A percentile compares a stretch with the other conserved stretches of the same genome.
Conservation (phyloP, 2,329 filamentous ascomycete species). For the Penicillium nordicum region DNA sequence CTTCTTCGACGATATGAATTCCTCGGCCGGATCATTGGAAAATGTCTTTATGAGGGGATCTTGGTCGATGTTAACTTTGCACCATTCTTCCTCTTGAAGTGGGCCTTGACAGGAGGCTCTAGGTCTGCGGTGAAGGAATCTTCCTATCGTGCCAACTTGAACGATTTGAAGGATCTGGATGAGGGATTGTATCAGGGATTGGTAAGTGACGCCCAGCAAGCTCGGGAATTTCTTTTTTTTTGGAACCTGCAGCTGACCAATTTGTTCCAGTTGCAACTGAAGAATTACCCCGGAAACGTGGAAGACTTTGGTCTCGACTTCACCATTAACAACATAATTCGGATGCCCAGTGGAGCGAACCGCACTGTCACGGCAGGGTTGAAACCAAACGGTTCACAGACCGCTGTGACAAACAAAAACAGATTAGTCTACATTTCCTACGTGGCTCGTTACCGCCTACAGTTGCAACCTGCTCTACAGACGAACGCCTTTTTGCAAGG, state of each 20-base stretch:
- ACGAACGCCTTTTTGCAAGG: constrained; percentile 85
- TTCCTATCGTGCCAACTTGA: constrained; percentile 84
- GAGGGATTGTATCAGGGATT: constrained; percentile 87
- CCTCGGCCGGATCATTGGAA: constrained; percentile 85
- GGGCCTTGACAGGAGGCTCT: constrained; percentile 70
- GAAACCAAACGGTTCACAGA: constrained; percentile 70
- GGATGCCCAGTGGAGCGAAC: constrained; percentile 51
- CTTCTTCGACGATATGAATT: constrained; percentile 81
- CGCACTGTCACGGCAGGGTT: constrained; percentile 71
- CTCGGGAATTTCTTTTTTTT: not conserved
- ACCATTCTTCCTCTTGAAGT: constrained; percentile 93
- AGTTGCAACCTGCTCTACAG: constrained; percentile 74
- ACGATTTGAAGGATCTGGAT: constrained; percentile 89
- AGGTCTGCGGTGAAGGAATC: constrained; percentile 63
- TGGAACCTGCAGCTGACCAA: constrained; percentile 1
- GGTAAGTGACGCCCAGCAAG: constrained; percentile 34
- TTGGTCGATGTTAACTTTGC: constrained; percentile 90
- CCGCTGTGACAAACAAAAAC: constrained; percentile 84
- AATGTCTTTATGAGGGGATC: constrained; percentile 96
- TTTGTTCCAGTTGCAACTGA: constrained; percentile 56
- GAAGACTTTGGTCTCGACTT: constrained; percentile 81
- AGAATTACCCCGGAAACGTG: constrained; percentile 80
- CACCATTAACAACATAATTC: constrained; percentile 71
- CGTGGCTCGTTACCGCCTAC: constrained; percentile 81
- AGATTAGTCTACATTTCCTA: constrained; percentile 91